Conservation (phyloP, 139 green algal genomes). For the Medakamo hakoo region DNA sequence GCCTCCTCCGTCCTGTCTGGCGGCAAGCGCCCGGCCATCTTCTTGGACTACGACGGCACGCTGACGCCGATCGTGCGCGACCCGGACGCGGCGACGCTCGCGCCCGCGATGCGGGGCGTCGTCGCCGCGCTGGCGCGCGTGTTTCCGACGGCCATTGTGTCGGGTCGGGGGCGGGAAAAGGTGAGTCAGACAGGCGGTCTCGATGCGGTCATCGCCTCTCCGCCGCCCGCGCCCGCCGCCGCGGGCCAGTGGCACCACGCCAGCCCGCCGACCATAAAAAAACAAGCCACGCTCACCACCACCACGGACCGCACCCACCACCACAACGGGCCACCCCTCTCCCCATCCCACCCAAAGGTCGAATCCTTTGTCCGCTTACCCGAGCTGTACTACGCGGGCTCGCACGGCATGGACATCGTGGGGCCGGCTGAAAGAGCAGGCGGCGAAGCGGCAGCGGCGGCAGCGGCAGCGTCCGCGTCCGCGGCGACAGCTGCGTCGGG, state of each 20-base stretch:
- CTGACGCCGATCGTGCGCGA: constrained; percentile 94
- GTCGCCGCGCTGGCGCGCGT: constrained; percentile 54
- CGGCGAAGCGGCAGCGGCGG: background rate
- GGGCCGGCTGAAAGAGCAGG: constrained; percentile 30
- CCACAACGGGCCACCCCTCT: too few species aligned
- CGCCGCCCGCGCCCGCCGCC: too few species aligned
- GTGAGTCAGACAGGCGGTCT: too few species aligned
- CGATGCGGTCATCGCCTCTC: too few species aligned
- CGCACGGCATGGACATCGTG: constrained; percentile 92
- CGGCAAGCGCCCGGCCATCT: constrained; percentile 76
- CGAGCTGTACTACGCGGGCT: constrained; percentile 93
- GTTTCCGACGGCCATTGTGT: constrained; percentile 92
- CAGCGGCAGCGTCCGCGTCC: constrained; percentile 3
- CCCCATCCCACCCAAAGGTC: too few species aligned
- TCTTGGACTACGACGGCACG: constrained; percentile 95
- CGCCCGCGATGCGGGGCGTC: constrained; percentile 40
- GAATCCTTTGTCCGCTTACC: constrained; percentile 79
- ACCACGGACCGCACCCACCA: too few species aligned
- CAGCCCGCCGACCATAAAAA: too few species aligned
- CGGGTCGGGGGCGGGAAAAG: constrained; percentile 69
- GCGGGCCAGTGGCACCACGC: too few species aligned
- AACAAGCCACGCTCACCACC: too few species aligned
- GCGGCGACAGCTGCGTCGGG: background rate
- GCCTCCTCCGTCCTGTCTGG: constrained; percentile 12
- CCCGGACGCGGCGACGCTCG: constrained; percentile 73